These are phyloP conservation scores for Angophora floribunda DNA, from an alignment of 345 rosid species.

Conservation along the genomic window DNA sequence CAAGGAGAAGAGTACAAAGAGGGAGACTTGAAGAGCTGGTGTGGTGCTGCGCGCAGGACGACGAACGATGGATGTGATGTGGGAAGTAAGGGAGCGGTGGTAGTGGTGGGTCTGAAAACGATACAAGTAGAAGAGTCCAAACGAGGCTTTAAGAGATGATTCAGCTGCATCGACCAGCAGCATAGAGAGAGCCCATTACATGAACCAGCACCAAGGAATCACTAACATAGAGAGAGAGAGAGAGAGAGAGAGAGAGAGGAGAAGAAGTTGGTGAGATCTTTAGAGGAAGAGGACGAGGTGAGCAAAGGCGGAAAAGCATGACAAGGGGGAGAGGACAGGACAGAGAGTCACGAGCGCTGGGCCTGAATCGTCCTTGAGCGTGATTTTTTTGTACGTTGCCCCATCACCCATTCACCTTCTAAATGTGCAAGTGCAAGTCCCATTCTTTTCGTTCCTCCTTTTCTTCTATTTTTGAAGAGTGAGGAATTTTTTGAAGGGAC, in stretches of 20 bases:
- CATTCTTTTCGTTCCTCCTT: neutral
- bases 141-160: neutral
- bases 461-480: neutral
- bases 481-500: neutral
- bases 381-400: neutral
- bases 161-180: neutral
- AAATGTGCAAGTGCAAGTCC: neutral
- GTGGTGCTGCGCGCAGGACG: neutral
- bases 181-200: neutral
- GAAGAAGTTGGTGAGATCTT: neutral
- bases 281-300: neutral
- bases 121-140: conserved; percentile 8
- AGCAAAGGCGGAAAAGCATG: neutral
- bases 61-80: neutral
- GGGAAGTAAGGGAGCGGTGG: neutral
- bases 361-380: neutral
- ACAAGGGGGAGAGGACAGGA: neutral
- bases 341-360: neutral
- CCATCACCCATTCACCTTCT: neutral
- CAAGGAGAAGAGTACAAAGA: neutral
- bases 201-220: neutral
- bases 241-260: neutral
- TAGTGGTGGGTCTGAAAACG: neutral
- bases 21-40: neutral
- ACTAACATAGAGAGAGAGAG: neutral